phyloP scores from a whole-genome alignment of 805 yeast genomes.

The Candida railenensis region DNA sequence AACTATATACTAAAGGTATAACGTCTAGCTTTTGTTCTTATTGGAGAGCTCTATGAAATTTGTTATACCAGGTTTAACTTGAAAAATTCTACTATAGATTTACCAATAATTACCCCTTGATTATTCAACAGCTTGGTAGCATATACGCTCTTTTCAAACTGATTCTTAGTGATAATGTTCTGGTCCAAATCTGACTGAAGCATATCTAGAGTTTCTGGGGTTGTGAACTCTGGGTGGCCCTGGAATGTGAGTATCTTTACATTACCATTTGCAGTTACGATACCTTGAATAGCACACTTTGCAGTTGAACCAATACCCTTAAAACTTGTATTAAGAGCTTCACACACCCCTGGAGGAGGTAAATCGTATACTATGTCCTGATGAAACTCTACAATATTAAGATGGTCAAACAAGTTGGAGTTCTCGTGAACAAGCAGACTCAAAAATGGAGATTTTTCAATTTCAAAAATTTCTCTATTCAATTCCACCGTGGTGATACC shows the following conservation, averaged over 20 bases:
- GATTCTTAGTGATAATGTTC: slow-evolving; percentile 20
- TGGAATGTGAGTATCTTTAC: slow-evolving; percentile 65
- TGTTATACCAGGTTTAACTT: slow-evolving; percentile 3
- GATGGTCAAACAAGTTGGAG: slow-evolving; percentile 49
- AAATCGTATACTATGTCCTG: slow-evolving; percentile 36
- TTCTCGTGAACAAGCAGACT: slow-evolving; percentile 35
- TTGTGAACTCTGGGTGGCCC: slow-evolving; percentile 85
- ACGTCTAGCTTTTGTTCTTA: background rate
- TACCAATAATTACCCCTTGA: slow-evolving; percentile 40
- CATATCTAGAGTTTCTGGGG: slow-evolving; percentile 27
- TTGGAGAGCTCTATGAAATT: too few relatives aligned
- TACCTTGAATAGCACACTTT: slow-evolving; percentile 65
- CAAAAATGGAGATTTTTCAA: slow-evolving; percentile 21
- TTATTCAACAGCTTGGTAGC: slow-evolving; percentile 32
- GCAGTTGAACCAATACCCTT: slow-evolving; percentile 51
- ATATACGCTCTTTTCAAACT: slow-evolving; percentile 26
- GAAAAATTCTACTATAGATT: slow-evolving; percentile 35
- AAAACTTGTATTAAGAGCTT: slow-evolving; percentile 21
- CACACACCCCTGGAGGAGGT: slow-evolving; percentile 36
- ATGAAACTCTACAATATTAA: slow-evolving; percentile 38
- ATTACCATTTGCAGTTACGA: slow-evolving; percentile 45
- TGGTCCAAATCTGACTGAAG: slow-evolving; percentile 16
- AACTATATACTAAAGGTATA: too few relatives aligned
- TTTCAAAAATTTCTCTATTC: slow-evolving; percentile 34
- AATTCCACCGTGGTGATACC: slow-evolving; percentile 55